Evolutionary conservation across 495 filamentous ascomycete species (phyloP).

Genomic region (Lasiosphaeriaceae sp.): DNA sequence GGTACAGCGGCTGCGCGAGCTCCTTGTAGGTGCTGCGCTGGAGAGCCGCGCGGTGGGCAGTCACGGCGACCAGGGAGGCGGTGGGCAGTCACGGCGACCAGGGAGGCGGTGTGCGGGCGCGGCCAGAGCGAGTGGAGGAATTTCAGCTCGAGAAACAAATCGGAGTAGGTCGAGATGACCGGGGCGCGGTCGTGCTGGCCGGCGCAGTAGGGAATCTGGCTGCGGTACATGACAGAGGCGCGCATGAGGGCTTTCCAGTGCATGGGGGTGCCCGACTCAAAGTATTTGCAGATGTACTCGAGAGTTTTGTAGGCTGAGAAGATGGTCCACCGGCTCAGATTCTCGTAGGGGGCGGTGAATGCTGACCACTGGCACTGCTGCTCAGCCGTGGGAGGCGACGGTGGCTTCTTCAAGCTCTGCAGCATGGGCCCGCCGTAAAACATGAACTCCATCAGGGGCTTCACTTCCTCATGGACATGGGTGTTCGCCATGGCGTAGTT

Average conservation of each 20-base stretch:
- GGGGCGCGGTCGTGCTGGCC: conserved; percentile 58
- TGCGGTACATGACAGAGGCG: conserved; percentile 62
- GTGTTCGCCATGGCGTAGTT: neutral
- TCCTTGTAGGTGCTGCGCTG: conserved; percentile 42
- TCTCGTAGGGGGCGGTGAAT: conserved; percentile 7
- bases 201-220: conserved; percentile 65
- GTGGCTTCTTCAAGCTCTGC: no score
- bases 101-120: conserved; percentile 37
- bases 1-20: conserved; percentile 57
- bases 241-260: conserved; percentile 35
- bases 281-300: conserved; percentile 1
- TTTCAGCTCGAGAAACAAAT: conserved; percentile 59
- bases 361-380: neutral
- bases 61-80: conserved; percentile 61
- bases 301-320: conserved; percentile 4
- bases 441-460: neutral
- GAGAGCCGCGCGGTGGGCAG: conserved; percentile 56
- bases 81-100: conserved; percentile 32
- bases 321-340: conserved; percentile 6
- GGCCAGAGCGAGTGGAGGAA: conserved; percentile 55
- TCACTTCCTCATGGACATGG: conserved; percentile 1
- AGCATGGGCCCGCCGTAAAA: neutral
- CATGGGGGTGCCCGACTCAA: neutral
- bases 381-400: neutral
- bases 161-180: conserved; percentile 43